phyloP scores from a whole-genome alignment of 2,329 filamentous ascomycete genomes.

The Sporothrix mexicana region DNA sequence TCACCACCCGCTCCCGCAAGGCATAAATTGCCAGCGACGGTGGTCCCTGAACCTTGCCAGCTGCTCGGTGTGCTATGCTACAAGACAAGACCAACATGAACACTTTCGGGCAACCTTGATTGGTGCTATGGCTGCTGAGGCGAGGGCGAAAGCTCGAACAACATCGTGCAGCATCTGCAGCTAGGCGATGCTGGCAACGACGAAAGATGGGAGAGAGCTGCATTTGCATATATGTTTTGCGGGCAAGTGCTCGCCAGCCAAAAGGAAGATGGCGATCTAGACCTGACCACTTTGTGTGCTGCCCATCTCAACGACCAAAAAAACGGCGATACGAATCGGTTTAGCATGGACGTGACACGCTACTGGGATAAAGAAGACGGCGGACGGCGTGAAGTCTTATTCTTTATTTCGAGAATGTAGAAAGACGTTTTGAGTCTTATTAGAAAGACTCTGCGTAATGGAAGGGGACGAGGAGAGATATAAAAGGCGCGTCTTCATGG shows the following conservation, averaged over 20 bases:
- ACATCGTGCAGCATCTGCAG: slow-evolving; percentile 4
- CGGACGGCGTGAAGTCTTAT: slow-evolving; percentile 29
- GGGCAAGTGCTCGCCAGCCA: slow-evolving; percentile 30
- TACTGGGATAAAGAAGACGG: slow-evolving; percentile 9
- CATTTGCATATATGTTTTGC: slow-evolving; percentile 4
- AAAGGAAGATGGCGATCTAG: background rate
- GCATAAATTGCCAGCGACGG: slow-evolving; percentile 52
- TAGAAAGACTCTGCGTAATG: background rate
- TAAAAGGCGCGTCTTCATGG: background rate
- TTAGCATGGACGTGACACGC: slow-evolving; percentile 28
- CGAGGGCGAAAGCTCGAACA: background rate
- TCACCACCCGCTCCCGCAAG: slow-evolving; percentile 71
- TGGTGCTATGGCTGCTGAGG: background rate
- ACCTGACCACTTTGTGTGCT: background rate
- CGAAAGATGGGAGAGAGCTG: slow-evolving; percentile 2
- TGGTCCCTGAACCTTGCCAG: background rate
- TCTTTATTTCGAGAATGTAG: background rate
- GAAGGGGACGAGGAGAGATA: background rate
- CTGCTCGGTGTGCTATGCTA: no score
- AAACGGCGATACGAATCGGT: slow-evolving; percentile 31
- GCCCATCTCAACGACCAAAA: slow-evolving; percentile 24
- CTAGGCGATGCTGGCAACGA: slow-evolving; percentile 13
- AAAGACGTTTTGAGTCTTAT: background rate
- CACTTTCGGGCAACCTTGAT: background rate
- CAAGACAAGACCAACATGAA: background rate